phyloP scores from a whole-genome alignment of 495 filamentous ascomycete genomes.

The Daldinia loculata region DNA sequence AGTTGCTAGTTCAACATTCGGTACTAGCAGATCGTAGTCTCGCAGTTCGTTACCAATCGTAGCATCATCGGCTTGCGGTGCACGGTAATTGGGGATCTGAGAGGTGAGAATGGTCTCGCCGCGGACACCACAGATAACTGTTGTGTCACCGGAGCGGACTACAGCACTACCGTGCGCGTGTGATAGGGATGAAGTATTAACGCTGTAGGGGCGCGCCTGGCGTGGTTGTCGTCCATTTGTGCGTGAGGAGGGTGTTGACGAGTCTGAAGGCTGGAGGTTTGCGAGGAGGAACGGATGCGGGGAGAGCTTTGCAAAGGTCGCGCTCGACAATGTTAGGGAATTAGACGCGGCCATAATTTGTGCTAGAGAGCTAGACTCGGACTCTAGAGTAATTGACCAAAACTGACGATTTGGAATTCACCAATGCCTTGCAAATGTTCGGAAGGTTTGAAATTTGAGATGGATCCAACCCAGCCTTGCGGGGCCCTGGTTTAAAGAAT shows the following conservation, averaged over 20 bases:
- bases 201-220: conserved; percentile 71
- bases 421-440: conserved; percentile 10
- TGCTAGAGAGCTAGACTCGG: neutral
- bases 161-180: conserved; percentile 91
- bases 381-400: neutral
- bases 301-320: conserved; percentile 87
- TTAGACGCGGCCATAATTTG: conserved; percentile 41
- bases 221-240: conserved; percentile 79
- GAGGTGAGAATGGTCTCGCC: conserved; percentile 81
- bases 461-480: conserved; percentile 28
- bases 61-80: conserved; percentile 28
- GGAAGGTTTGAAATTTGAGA: conserved; percentile 38
- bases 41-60: conserved; percentile 50
- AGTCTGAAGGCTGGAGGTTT: conserved; percentile 72
- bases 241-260: conserved; percentile 66
- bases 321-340: conserved; percentile 74
- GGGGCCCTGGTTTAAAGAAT: conserved; percentile 20
- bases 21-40: conserved; percentile 80
- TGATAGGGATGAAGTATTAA: conserved; percentile 81
- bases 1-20: conserved; percentile 89
- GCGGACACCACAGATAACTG: conserved; percentile 88
- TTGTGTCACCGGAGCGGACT: conserved; percentile 86
- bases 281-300: conserved; percentile 89
- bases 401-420: conserved; percentile 2
- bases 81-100: conserved; percentile 72